Evolutionary conservation across 176 grass and related monocot genomes (phyloP).

Genomic region (Avena insularis): DNA sequence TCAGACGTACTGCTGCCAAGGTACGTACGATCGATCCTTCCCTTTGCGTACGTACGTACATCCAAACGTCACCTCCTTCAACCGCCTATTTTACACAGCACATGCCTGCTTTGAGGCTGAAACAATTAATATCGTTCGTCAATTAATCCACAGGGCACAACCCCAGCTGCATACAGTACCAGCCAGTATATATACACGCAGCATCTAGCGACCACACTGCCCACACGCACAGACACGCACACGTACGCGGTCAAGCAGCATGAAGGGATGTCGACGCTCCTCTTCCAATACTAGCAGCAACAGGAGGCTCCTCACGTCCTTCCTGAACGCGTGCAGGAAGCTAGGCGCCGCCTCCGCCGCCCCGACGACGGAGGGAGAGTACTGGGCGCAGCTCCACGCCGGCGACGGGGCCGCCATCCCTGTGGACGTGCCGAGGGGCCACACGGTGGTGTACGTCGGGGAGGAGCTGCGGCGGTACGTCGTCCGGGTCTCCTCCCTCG

Average conservation of each 20-base stretch:
- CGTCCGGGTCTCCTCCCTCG: slow-evolving; percentile 68
- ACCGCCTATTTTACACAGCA: slow-evolving; percentile 36
- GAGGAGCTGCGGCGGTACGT: slow-evolving; percentile 66
- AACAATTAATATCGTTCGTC: slow-evolving; percentile 29
- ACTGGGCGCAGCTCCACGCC: slow-evolving; percentile 29
- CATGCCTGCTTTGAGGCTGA: slow-evolving; percentile 31
- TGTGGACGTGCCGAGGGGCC: slow-evolving; percentile 77
- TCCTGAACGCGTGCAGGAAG: slow-evolving; percentile 64
- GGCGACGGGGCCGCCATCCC: slow-evolving; percentile 45
- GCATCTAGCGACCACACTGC: background rate
- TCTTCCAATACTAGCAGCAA: background rate
- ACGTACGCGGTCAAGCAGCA: slow-evolving; percentile 1
- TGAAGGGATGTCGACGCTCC: slow-evolving; percentile 21
- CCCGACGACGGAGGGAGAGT: slow-evolving; percentile 33
- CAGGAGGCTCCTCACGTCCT: slow-evolving; percentile 50
- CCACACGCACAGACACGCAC: background rate
- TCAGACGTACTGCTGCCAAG: background rate
- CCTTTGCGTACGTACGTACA: background rate
- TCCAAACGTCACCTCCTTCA: slow-evolving; percentile 9
- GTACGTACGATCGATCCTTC: background rate
- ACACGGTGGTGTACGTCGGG: slow-evolving; percentile 93
- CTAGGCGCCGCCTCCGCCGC: slow-evolving; percentile 28
- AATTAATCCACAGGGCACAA: background rate
- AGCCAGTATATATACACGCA: background rate
- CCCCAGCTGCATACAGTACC: background rate